Evolutionary conservation across 805 yeast species (phyloP), one percentile per base, ranked within the genome.

Genomic region (Wickerhamiella alocasiicola): DNA sequence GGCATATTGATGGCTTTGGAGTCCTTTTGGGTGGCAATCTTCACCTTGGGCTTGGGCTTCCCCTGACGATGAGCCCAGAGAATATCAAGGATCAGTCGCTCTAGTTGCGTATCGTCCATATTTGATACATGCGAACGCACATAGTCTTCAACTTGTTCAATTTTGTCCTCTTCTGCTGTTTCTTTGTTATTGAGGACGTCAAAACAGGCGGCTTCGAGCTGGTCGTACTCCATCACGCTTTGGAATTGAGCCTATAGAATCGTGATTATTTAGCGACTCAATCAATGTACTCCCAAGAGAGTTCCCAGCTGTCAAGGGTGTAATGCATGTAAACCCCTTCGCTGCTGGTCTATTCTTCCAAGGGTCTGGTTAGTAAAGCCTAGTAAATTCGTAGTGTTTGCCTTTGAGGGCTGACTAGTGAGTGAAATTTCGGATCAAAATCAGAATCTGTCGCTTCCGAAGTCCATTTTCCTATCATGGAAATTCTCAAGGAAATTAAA

Each of bases 401-500:
- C n/a, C n/a, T n/a, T n/a, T n/a, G n/a, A n/a, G n/a, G n/a, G n/a
- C n/a, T n/a, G n/a, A n/a, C n/a, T n/a, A n/a, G n/a, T n/a, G n/a
- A n/a, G n/a, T n/a, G n/a, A n/a, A n/a, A n/a, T n/a, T n/a, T n/a
- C n/a, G n/a, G n/a, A n/a, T n/a, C n/a, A n/a, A n/a, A n/a, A n/a
- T n/a, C n/a, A n/a, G n/a, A n/a, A 30, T 17, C 32, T n/a, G 19
- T 13, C 34, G 16, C 19, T 6, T 24, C 23, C 16, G 11, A 18
- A 31, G 34, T 23, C 26, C 26, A 6, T 7, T 23, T 11, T 23
- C 26, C 26, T n/a, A 18, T 11, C 31, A 37, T 37, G 41, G 44
- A 60, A 53, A 41, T 55, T 52, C 23, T 64, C 56, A 23, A 55
- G 52, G 91, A 81, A 49, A 71, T 81, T 35, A 67, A 65, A 32